Evolutionary conservation across 2,329 filamentous ascomycete species (phyloP).

Genomic region (Trichoderma hamatum): DNA sequence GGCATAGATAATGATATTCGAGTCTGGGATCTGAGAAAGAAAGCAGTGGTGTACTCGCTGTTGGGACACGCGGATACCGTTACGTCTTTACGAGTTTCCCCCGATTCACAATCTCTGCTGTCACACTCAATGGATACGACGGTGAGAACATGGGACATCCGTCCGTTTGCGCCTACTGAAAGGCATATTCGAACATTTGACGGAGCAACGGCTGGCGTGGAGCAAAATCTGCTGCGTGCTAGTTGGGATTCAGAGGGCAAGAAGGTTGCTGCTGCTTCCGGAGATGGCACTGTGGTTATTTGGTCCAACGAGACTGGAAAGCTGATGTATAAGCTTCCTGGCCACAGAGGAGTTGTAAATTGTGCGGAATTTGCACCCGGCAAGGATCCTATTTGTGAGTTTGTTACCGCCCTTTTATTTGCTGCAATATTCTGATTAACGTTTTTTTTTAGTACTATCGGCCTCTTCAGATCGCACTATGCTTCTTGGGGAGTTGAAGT

Average conservation of each 20-base stretch:
- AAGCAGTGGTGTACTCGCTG: slow-evolving; percentile 84
- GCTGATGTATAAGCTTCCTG: slow-evolving; percentile 90
- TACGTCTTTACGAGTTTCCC: slow-evolving; percentile 87
- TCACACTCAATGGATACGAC: slow-evolving; percentile 95
- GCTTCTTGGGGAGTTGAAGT: slow-evolving; percentile 75
- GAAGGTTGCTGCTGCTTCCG: slow-evolving; percentile 84
- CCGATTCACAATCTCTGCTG: slow-evolving; percentile 85
- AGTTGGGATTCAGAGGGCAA: slow-evolving; percentile 89
- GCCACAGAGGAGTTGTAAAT: slow-evolving; percentile 93
- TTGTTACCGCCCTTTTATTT: neutral
- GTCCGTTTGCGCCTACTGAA: slow-evolving; percentile 89
- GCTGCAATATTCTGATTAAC: slow-evolving; percentile 40
- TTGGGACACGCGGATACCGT: slow-evolving; percentile 89
- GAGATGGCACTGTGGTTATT: slow-evolving; percentile 86
- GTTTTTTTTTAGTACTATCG: slow-evolving; percentile 69
- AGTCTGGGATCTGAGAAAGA: slow-evolving; percentile 95
- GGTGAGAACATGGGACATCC: slow-evolving; percentile 92
- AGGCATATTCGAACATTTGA: slow-evolving; percentile 86
- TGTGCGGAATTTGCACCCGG: slow-evolving; percentile 87
- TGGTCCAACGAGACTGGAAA: slow-evolving; percentile 92
- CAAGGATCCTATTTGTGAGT: slow-evolving; percentile 85
- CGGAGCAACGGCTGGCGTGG: slow-evolving; percentile 82
- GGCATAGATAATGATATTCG: slow-evolving; percentile 97
- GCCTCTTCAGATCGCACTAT: slow-evolving; percentile 87
- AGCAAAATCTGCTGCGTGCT: slow-evolving; percentile 88